Evolutionary conservation across 2,329 filamentous ascomycete genomes (phyloP).

Genomic region (Neocucurbitaria cava): DNA sequence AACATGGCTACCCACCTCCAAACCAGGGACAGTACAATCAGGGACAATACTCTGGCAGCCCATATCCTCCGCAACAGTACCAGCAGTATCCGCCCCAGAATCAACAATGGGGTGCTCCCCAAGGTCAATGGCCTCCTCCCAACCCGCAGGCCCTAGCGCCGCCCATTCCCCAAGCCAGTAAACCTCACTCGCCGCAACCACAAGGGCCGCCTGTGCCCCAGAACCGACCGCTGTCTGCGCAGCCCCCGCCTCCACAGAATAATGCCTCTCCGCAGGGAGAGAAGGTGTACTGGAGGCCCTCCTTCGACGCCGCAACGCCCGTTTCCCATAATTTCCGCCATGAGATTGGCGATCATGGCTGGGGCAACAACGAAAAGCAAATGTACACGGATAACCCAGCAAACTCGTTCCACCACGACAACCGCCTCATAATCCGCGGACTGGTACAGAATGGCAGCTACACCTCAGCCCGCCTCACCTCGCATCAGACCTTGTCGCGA

Average conservation of each 20-base stretch:
- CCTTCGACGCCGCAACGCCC: slow-evolving; percentile 56
- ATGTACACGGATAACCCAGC: slow-evolving; percentile 59
- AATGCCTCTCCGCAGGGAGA: slow-evolving; percentile 30
- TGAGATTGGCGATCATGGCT: slow-evolving; percentile 65
- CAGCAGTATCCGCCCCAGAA: slow-evolving; percentile 28
- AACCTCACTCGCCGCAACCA: slow-evolving; percentile 35
- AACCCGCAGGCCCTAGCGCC: slow-evolving; percentile 32
- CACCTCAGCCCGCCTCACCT: slow-evolving; percentile 64
- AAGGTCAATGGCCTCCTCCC: slow-evolving; percentile 19
- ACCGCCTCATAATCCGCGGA: slow-evolving; percentile 61
- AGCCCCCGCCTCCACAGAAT: slow-evolving; percentile 40
- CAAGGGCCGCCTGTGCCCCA: slow-evolving; percentile 32
- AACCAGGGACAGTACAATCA: slow-evolving; percentile 13
- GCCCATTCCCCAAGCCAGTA: slow-evolving; percentile 40
- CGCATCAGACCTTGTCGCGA: slow-evolving; percentile 58
- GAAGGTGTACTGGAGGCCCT: slow-evolving; percentile 61
- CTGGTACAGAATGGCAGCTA: slow-evolving; percentile 54
- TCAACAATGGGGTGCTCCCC: slow-evolving; percentile 18
- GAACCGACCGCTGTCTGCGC: slow-evolving; percentile 35
- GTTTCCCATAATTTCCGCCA: slow-evolving; percentile 62
- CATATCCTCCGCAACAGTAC: slow-evolving; percentile 19
- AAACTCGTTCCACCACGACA: slow-evolving; percentile 63
- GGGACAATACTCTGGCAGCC: background rate
- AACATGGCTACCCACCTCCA: slow-evolving; percentile 27
- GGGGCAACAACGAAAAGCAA: slow-evolving; percentile 68